A percentile compares a stretch with the other conserved stretches of the same genome.
Conservation (phyloP, 2,329 filamentous ascomycete genomes). For the Stylonectria norvegica region DNA sequence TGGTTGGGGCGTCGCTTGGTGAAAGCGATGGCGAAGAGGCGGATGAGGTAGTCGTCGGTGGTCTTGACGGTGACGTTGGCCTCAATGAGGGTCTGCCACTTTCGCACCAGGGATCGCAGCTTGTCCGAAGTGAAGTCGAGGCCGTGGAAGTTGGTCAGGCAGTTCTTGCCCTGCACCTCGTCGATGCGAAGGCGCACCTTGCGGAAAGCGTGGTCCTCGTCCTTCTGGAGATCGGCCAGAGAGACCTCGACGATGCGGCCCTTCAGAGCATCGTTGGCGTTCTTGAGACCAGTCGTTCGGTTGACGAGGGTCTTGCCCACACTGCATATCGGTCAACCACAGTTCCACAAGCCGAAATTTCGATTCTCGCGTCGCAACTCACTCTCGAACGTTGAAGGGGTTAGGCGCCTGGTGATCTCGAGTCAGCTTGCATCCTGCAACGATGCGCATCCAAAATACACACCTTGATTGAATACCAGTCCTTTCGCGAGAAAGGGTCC, state of each 20-base stretch:
- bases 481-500: slow-evolving; percentile 97
- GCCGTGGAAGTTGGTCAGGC: slow-evolving; percentile 99
- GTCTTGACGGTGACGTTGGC: slow-evolving; percentile 99
- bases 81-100: slow-evolving; percentile 99
- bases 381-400: slow-evolving; percentile 96
- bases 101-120: slow-evolving; percentile 96
- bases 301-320: slow-evolving; percentile 99
- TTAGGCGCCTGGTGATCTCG: slow-evolving; percentile 67
- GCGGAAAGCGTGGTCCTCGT: slow-evolving; percentile 99
- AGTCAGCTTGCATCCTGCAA: slow-evolving; percentile 23
- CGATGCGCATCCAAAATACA: too few relatives aligned
- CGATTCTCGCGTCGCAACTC: slow-evolving; percentile 46
- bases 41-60: slow-evolving; percentile 98
- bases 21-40: slow-evolving; percentile 98
- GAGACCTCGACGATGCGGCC: slow-evolving; percentile 99
- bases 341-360: slow-evolving; percentile 11
- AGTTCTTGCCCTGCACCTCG: slow-evolving; percentile 99
- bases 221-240: slow-evolving; percentile 97
- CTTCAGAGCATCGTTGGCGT: slow-evolving; percentile 98
- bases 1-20: slow-evolving; percentile 99
- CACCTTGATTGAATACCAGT: slow-evolving; percentile 98
- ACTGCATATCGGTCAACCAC: slow-evolving; percentile 51
- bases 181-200: slow-evolving; percentile 99
- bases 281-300: slow-evolving; percentile 99
- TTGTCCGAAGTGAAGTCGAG: slow-evolving; percentile 99